Evolutionary conservation across 2,329 filamentous ascomycete genomes (phyloP).

Genomic region (Fusarium buxicola): DNA sequence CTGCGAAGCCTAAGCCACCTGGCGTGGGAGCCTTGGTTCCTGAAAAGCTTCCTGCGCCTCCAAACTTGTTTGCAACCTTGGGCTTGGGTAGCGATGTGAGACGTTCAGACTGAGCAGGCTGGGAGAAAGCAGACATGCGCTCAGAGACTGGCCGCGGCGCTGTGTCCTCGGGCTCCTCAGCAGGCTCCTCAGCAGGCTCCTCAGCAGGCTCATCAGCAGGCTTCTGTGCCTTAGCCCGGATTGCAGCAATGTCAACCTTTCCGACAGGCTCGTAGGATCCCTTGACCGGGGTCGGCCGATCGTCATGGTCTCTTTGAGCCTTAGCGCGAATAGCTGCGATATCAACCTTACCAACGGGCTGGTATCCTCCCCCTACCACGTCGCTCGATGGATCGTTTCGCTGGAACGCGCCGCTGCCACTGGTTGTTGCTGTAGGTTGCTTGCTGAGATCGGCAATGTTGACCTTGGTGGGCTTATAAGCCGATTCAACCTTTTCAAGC

Average conservation of each 20-base stretch:
- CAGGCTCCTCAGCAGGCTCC: conserved; percentile 44
- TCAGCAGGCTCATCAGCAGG: conserved; percentile 62
- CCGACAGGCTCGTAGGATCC: conserved; percentile 94
- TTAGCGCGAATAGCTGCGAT: conserved; percentile 88
- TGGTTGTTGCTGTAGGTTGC: conserved; percentile 75
- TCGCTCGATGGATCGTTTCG: conserved; percentile 63
- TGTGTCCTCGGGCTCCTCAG: conserved; percentile 50
- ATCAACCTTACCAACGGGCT: conserved; percentile 97
- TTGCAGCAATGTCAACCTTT: conserved; percentile 96
- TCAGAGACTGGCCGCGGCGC: conserved; percentile 76
- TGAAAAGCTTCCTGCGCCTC: conserved; percentile 75
- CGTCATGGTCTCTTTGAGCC: conserved; percentile 76
- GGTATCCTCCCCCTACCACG: conserved; percentile 87
- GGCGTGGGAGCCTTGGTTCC: conserved; percentile 93
- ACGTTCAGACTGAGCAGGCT: conserved; percentile 73
- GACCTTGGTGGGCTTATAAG: conserved; percentile 96
- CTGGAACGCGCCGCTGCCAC: conserved; percentile 62
- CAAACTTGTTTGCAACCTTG: conserved; percentile 92
- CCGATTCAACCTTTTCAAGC: conserved; percentile 90
- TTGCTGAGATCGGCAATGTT: conserved; percentile 88
- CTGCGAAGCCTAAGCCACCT: conserved; percentile 72
- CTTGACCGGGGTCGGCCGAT: conserved; percentile 86
- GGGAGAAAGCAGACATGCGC: conserved; percentile 77
- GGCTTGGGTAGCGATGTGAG: conserved; percentile 92
- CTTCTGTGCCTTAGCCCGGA: conserved; percentile 84